A percentile compares a stretch with the other conserved stretches of the same genome.
Conservation (phyloP, 352 stramenopile genomes). For the Globisporangium lucens region DNA sequence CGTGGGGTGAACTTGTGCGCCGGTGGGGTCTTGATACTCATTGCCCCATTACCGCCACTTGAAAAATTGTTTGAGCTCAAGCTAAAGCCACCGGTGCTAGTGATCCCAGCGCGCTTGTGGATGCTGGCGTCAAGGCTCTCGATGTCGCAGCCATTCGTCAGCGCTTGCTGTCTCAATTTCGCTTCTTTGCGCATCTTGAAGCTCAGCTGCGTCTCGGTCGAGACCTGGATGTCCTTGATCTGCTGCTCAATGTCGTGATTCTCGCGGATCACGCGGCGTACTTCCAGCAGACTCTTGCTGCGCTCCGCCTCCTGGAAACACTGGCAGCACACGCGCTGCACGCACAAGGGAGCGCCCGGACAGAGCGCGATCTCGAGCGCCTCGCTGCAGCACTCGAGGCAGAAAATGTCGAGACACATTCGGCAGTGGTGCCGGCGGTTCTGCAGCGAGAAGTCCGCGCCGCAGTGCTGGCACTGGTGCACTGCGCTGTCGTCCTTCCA, state of each 20-base stretch:
- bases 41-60: constrained; percentile 19
- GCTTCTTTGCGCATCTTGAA: constrained; percentile 38
- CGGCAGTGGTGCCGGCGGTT: constrained; percentile 67
- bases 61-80: neutral
- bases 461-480: constrained; percentile 47
- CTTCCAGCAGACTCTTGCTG: constrained; percentile 43
- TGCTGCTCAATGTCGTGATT: constrained; percentile 63
- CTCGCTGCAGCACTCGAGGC: constrained; percentile 42
- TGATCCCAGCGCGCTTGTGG: constrained; percentile 34
- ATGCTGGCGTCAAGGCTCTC: constrained; percentile 46
- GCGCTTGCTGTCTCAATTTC: constrained; percentile 40
- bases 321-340: constrained; percentile 50
- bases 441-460: constrained; percentile 35
- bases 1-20: constrained; percentile 64
- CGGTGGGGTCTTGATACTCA: constrained; percentile 40
- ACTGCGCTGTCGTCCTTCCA: constrained; percentile 55
- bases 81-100: neutral
- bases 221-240: constrained; percentile 38
- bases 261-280: constrained; percentile 45
- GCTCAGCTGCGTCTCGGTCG: constrained; percentile 32
- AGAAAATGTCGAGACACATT: constrained; percentile 75
- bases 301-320: constrained; percentile 57
- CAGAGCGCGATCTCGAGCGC: constrained; percentile 58
- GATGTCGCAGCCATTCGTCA: constrained; percentile 43
- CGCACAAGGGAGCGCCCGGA: constrained; percentile 48